phyloP scores from a whole-genome alignment of 2,329 filamentous ascomycete genomes.

The Dryadomyces quercus-mongolicae region DNA sequence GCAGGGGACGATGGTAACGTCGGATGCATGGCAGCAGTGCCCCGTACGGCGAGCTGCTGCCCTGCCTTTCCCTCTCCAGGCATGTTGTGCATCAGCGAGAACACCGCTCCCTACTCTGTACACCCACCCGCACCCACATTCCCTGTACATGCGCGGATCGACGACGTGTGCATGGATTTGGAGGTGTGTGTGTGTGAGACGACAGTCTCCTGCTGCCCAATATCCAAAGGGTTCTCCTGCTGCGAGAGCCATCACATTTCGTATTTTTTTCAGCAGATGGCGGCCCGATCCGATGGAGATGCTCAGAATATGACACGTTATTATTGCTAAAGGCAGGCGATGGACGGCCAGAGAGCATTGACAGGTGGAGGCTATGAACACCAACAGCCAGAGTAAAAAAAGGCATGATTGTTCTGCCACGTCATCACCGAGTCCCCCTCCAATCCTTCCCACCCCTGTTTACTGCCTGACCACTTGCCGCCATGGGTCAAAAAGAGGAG shows the following conservation, averaged over 20 bases:
- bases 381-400: neutral
- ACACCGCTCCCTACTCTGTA: neutral
- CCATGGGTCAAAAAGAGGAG: neutral
- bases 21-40: neutral
- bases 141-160: neutral
- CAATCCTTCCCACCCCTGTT: neutral
- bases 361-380: neutral
- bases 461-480: neutral
- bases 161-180: neutral
- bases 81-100: neutral
- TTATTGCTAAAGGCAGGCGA: neutral
- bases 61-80: neutral
- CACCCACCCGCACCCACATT: too few species aligned
- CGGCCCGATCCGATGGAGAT: constrained; percentile 1
- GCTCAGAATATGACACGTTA: neutral
- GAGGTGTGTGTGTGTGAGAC: neutral
- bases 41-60: neutral
- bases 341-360: neutral
- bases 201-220: too few species aligned
- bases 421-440: neutral
- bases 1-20: neutral
- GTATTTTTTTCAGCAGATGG: neutral
- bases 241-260: neutral
- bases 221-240: neutral
- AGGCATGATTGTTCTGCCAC: neutral